phyloP scores from a whole-genome alignment of 805 yeast species.

The Myxozyma melibiosi region DNA sequence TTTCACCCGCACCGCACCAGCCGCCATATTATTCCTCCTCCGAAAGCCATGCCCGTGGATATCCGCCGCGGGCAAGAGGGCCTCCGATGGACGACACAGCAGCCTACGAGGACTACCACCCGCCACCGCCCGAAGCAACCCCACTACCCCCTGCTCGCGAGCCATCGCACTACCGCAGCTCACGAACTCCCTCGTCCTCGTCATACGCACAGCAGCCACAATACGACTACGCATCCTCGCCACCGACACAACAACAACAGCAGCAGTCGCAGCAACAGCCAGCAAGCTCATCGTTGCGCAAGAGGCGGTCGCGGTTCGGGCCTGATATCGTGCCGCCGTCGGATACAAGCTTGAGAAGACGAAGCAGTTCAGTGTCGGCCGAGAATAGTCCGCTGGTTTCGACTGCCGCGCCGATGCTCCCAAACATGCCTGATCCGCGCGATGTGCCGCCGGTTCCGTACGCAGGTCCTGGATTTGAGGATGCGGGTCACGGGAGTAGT shows the following conservation, averaged over 20 bases:
- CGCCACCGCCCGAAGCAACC: constrained; percentile 20
- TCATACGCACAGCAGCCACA: neutral
- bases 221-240: neutral
- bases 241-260: neutral
- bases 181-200: neutral
- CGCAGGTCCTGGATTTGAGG: neutral
- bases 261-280: neutral
- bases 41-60: no score
- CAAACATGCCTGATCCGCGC: neutral
- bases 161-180: neutral
- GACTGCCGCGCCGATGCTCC: neutral
- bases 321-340: constrained; percentile 10
- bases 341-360: no score
- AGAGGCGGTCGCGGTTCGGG: constrained; percentile 15
- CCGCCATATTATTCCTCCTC: no score
- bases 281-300: neutral
- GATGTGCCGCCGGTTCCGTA: constrained; percentile 6
- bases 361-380: neutral
- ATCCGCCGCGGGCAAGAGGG: no score
- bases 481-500: neutral
- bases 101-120: constrained; percentile 13
- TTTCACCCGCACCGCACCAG: no score
- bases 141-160: constrained; percentile 8
- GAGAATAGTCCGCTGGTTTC: neutral
- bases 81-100: neutral